Evolutionary conservation across 2,329 filamentous ascomycete species (phyloP), one percentile per base, ranked within the genome.

Genomic region (Fusarium oxysporum): DNA sequence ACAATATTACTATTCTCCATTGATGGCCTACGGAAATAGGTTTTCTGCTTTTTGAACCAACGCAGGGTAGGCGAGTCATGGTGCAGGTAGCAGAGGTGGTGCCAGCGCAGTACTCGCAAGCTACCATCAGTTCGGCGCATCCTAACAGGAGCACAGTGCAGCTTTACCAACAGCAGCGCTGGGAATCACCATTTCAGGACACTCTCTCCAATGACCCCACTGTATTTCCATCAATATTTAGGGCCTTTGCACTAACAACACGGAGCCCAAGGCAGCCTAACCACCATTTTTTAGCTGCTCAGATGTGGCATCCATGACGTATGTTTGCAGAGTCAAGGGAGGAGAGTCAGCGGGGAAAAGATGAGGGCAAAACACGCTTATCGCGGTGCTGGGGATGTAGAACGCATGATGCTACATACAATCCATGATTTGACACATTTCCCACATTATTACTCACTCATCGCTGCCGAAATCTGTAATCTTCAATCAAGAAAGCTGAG

Each of bases 331-430:
- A 37, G n/a, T 28, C 48, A 35, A 37, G n/a, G 48, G 48, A 51
- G 48, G 12, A 25, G n/a, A 25, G 32, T 33, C 47, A 13, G 12
- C 21, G 13, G 23, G 9, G 17, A 21, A 6, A 21, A 25, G 4
- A 35, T 11, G 12, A 2, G 4, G 17, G n/a, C 8, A 21, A 25
- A 50, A 17, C 11, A 16, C 16, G 19, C 9, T 30, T 30, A 50
- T 35, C 4, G 16, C 8, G 30, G 30, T 32, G n/a, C 19, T 14
- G 33, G 8, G 16, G 16, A 17, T 17, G 9, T 9, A 21, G 5
- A 47, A 9, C 5, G 4, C 14, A 21, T n/a, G 0, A 32, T 3
- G 45, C 8, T 32, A 17, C 25, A 2, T 8, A 13, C 3, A 33
- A 23, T 50, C 3, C 21, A 50, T 23, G 19, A 6, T 6, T 50